Evolutionary conservation across 345 rosid genomes (phyloP).

Genomic region (Linum trigynum): DNA sequence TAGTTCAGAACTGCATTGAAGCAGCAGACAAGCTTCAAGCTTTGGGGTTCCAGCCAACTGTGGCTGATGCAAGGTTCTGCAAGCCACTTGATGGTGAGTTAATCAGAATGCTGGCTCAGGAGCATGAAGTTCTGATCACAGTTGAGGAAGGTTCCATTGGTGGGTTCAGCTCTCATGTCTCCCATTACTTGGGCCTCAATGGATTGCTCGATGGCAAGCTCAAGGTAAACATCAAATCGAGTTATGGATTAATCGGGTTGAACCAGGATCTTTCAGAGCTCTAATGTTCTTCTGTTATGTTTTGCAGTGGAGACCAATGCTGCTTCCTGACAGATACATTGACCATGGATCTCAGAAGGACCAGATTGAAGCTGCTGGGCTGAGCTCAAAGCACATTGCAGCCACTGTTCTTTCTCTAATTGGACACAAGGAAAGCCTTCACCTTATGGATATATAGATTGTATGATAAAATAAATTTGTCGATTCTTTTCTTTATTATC

Average conservation of each 20-base stretch:
- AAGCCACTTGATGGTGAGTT: conserved; percentile 36
- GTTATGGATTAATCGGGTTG: too few species aligned
- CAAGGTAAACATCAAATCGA: conserved; percentile 20
- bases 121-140: conserved; percentile 36
- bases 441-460: conserved; percentile 1
- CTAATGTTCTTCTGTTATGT: neutral
- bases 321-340: conserved; percentile 42
- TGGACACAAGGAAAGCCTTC: conserved; percentile 10
- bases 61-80: conserved; percentile 49
- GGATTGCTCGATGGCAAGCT: conserved; percentile 38
- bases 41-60: conserved; percentile 23
- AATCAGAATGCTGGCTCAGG: conserved; percentile 20
- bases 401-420: conserved; percentile 25
- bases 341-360: conserved; percentile 41
- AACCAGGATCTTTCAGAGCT: too few species aligned
- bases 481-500: neutral
- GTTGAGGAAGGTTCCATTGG: conserved; percentile 49
- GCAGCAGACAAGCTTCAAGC: conserved; percentile 28
- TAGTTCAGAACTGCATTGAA: conserved; percentile 30
- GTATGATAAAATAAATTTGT: too few species aligned
- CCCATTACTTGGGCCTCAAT: conserved; percentile 33
- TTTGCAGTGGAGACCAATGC: conserved; percentile 44
- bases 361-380: conserved; percentile 36
- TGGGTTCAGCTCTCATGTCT: conserved; percentile 42
- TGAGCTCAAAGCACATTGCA: conserved; percentile 32